phyloP scores from a whole-genome alignment of 208 protist species.

The Wallacemonas sp. region DNA sequence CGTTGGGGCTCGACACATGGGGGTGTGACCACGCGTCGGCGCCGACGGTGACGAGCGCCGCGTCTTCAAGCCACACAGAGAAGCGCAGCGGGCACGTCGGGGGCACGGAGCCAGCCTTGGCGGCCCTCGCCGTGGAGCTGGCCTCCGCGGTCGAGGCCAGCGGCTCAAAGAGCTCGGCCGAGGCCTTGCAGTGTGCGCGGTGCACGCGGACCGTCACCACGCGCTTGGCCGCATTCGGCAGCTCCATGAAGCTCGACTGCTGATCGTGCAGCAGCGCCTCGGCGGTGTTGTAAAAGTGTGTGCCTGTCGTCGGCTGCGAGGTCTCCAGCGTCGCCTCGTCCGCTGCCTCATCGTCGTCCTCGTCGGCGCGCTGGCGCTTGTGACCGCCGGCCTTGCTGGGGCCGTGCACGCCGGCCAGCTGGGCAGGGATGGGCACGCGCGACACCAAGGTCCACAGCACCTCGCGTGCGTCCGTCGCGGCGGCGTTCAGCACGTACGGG shows the following conservation, averaged over 20 bases:
- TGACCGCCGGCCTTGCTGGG: not conserved
- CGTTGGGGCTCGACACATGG: not conserved
- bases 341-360: not conserved
- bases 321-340: slow-evolving; percentile 11
- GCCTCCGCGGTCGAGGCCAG: not conserved
- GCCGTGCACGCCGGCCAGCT: not conserved
- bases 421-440: slow-evolving; percentile 34
- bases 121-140: not conserved
- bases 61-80: slow-evolving; percentile 57
- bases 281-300: slow-evolving; percentile 17
- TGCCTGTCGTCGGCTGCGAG: too few relatives aligned
- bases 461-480: not conserved
- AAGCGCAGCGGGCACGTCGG: slow-evolving; percentile 29
- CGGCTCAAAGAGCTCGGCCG: slow-evolving; percentile 12
- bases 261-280: slow-evolving; percentile 26
- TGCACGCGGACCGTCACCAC: slow-evolving; percentile 61
- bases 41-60: slow-evolving; percentile 19
- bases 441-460: slow-evolving; percentile 25
- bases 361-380: not conserved
- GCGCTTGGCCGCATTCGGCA: slow-evolving; percentile 20
- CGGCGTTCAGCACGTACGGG: slow-evolving; percentile 30
- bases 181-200: slow-evolving; percentile 50
- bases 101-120: slow-evolving; percentile 15
- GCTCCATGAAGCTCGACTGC: slow-evolving; percentile 6
- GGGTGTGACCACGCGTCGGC: not conserved